These are phyloP conservation scores for Blastosporella zonata DNA, from an alignment of 1,284 basidiomycete species.

Conservation along the genomic window DNA sequence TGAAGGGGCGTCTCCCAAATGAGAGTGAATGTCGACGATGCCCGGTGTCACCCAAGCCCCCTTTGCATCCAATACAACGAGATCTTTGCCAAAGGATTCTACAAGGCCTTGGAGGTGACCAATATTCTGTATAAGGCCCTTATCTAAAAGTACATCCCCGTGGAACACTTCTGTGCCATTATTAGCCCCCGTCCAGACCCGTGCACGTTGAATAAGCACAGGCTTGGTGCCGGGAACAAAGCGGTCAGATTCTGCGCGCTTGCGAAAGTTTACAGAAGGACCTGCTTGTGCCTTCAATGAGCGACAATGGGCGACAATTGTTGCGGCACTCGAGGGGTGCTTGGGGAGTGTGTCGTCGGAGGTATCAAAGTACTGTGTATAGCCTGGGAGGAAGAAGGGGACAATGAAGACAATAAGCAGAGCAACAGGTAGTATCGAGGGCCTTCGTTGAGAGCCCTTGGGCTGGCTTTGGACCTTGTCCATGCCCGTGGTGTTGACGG, in stretches of 20 bases:
- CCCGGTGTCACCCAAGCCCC: slow-evolving; percentile 55
- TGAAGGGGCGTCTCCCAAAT: slow-evolving; percentile 50
- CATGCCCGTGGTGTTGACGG: slow-evolving; percentile 8
- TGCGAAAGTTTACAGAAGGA: slow-evolving; percentile 43
- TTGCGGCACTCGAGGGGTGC: slow-evolving; percentile 19
- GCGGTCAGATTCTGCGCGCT: slow-evolving; percentile 59
- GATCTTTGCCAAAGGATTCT: slow-evolving; percentile 26
- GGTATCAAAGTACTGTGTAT: background rate
- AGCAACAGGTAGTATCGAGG: slow-evolving; percentile 5
- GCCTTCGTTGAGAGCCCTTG: background rate
- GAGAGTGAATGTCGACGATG: slow-evolving; percentile 76
- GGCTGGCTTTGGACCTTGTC: slow-evolving; percentile 7
- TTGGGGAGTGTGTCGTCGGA: background rate
- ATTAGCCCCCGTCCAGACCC: slow-evolving; percentile 51
- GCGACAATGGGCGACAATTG: slow-evolving; percentile 35
- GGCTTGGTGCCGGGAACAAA: slow-evolving; percentile 61
- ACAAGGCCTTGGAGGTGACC: slow-evolving; percentile 36
- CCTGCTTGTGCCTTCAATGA: slow-evolving; percentile 37
- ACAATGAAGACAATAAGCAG: slow-evolving; percentile 7
- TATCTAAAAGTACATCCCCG: slow-evolving; percentile 53
- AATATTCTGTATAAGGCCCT: slow-evolving; percentile 51
- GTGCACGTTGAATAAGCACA: slow-evolving; percentile 49
- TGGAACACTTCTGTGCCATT: slow-evolving; percentile 50
- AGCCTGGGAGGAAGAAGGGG: slow-evolving; percentile 9
- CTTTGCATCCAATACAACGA: slow-evolving; percentile 43